Evolutionary conservation across 2,329 filamentous ascomycete species (phyloP), one percentile per base, ranked within the genome.

Genomic region (Nigrospora oryzae): DNA sequence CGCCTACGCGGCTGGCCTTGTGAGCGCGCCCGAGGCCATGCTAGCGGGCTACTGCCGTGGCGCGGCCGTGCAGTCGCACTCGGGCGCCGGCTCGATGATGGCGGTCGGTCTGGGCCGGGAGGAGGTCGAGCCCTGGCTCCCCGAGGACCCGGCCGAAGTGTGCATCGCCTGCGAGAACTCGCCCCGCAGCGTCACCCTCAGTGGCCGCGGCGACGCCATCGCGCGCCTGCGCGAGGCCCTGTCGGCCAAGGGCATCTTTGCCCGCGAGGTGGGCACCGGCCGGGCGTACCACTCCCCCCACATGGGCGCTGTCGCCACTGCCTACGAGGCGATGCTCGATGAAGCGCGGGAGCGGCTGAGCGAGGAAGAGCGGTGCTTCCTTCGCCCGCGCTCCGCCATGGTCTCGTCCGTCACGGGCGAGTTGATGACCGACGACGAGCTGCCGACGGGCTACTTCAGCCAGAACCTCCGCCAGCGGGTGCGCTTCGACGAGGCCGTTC

Each of bases 161-260:
- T 28, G 23, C 23, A 28, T 28, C 8, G 55, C 56, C 17, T 64
- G 62, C 38, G 65, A 69, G 4, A 63, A 67, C 38, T 67, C 73
- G 4, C 46, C 57, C 3, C 58, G 68, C n/a, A 70, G 74, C 48
- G 69, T 70, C 15, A 63, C 74, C 8, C 69, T 72, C 37, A 70
- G 70, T 15, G 71, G 72, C 8, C 67, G 72, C 6, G 68, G 68
- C 11, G 65, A 64, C 23, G 67, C 64, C 1, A 43, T 68, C 17
- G 61, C 66, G 51, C 56, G 57, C 1, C 55, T 75, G 2, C 65
- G 61, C 49, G 59, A 64, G 23, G 51, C 63, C 5, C 55, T 68
- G 41, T 66, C 64, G 32, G 66, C 65, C 4, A 57, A 64, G 16
- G 63, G 71, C 12, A 69, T 73, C 45, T 73, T 73, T 38, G 73